These are phyloP conservation scores for Cruciata laevipes DNA, from an alignment of 257 asterid species.

Conservation along the genomic window DNA sequence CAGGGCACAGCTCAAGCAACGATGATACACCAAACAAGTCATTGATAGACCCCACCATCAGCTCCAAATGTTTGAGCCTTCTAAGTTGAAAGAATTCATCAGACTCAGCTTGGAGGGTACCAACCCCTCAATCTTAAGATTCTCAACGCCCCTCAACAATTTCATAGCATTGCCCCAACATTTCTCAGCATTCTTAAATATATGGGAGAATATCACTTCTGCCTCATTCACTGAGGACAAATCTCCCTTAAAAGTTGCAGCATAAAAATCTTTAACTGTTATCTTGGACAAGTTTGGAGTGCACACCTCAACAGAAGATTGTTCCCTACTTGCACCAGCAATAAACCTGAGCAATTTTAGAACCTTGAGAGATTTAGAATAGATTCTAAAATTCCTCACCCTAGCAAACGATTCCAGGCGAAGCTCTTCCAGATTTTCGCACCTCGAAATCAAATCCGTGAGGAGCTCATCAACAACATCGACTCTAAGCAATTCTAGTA, in stretches of 20 bases:
- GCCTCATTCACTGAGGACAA: background rate
- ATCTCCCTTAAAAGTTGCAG: background rate
- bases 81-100: background rate
- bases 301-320: background rate
- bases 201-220: background rate
- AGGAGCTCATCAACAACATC: background rate
- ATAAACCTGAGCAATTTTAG: background rate
- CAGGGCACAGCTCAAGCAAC: background rate
- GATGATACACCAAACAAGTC: background rate
- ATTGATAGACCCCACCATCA: background rate
- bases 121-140: background rate
- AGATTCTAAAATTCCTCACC: background rate
- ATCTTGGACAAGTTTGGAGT: background rate
- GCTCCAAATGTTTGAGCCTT: conserved; percentile 1
- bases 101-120: background rate
- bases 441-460: background rate
- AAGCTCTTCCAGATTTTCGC: background rate
- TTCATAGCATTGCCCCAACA: background rate
- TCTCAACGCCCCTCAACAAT: background rate
- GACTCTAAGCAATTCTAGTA: background rate
- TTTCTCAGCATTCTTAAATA: background rate
- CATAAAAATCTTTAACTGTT: background rate
- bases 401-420: background rate
- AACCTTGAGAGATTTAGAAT: background rate
- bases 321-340: background rate